Base-by-base conservation (phyloP, 176 grass and related monocot genomes). In the Microstegium vimineum region DNA sequence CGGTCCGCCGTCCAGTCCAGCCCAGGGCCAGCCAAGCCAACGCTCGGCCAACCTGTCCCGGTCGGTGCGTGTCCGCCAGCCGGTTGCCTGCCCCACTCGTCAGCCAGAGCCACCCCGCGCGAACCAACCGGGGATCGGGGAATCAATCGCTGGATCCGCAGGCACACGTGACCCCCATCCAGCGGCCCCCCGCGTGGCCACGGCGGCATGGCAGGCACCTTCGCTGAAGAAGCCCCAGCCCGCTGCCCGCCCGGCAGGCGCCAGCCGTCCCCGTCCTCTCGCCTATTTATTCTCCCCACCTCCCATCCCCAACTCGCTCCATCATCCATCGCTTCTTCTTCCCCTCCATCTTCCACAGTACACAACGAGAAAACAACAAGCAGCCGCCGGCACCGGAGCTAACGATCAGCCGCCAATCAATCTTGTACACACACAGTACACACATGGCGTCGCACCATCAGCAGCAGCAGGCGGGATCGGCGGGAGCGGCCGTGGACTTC, bases 251-350 rank as follows among this genome's bases (percentile, higher is more conserved):
- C n/a, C n/a, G n/a, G n/a, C n/a, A n/a, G n/a, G n/a, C n/a, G n/a
- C n/a, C n/a, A n/a, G n/a, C n/a, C n/a, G 11, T 75, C 8, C 42
- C 6, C 8, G 15, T 17, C 18, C 6, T 2, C 6, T 9, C 43
- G 10, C 83, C 83, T 95, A 92, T 90, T 86, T 92, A 87, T 85
- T 60, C 89, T 68, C 60, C n/a, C n/a, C n/a, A n/a, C n/a, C 25
- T n/a, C n/a, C n/a, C n/a, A n/a, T n/a, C n/a, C n/a, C 51, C 51
- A 0, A 8, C 46, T 1, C 56, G 12, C 17, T 34, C 40, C 43
- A 25, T 47, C 68, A 10, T 16, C 68, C 62, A 67, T 83, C 67
- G 65, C 74, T 22, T 65, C 36, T 2, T 47, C n/a, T 6, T 73
- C 18, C 0, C 38, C 23, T 63, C 61, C 13, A n/a, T 6, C 67